phyloP scores from a whole-genome alignment of 2,329 filamentous ascomycete species.

The Achaetomium macrosporum region DNA sequence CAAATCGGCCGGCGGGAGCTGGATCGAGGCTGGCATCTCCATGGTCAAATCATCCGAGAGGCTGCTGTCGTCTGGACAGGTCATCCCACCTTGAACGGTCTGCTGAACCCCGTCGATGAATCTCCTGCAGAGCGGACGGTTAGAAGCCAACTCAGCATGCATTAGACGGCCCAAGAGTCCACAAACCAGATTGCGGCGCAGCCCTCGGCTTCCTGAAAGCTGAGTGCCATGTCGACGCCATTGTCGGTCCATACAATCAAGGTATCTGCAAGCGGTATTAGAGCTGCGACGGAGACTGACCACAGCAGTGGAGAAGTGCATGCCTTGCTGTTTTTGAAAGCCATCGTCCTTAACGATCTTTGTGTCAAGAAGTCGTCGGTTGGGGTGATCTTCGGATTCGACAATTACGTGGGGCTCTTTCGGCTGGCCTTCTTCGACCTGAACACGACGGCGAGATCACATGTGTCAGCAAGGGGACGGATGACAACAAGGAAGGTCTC shows the following conservation, averaged over 20 bases:
- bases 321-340: slow-evolving; percentile 94
- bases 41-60: slow-evolving; percentile 80
- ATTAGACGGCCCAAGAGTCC: neutral
- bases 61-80: slow-evolving; percentile 70
- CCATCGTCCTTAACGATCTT: slow-evolving; percentile 89
- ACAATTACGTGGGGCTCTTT: slow-evolving; percentile 87
- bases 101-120: slow-evolving; percentile 85
- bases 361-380: slow-evolving; percentile 78
- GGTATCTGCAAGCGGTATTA: slow-evolving; percentile 59
- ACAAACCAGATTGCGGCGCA: slow-evolving; percentile 84
- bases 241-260: slow-evolving; percentile 98
- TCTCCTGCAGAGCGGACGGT: slow-evolving; percentile 54
- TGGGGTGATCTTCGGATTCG: slow-evolving; percentile 86
- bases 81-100: slow-evolving; percentile 56
- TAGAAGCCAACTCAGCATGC: slow-evolving; percentile 19
- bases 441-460: slow-evolving; percentile 7
- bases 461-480: slow-evolving; percentile 2
- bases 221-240: slow-evolving; percentile 92
- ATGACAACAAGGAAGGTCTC: slow-evolving; percentile 28
- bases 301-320: slow-evolving; percentile 35
- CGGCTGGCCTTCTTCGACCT: slow-evolving; percentile 53
- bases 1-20: slow-evolving; percentile 74
- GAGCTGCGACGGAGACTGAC: slow-evolving; percentile 25
- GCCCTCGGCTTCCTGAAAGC: slow-evolving; percentile 94
- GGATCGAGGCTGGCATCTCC: slow-evolving; percentile 64